A percentile compares a stretch with the other conserved stretches of the same genome.
Evolutionary conservation across 2,329 filamentous ascomycete species (phyloP).

Genomic region (Rutstroemia sp.): DNA sequence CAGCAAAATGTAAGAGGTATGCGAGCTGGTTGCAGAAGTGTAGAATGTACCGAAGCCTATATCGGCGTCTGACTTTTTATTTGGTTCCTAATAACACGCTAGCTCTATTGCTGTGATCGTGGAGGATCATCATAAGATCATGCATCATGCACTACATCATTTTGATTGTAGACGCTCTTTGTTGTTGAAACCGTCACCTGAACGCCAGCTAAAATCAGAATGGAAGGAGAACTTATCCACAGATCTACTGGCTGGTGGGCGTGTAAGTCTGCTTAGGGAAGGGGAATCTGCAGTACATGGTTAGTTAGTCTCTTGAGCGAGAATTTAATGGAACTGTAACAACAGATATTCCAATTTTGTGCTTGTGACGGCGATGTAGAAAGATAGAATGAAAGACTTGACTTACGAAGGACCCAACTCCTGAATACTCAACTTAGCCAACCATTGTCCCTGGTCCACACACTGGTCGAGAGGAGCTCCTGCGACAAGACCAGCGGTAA

Average conservation of each 20-base stretch:
- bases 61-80: slow-evolving; percentile 14
- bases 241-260: slow-evolving; percentile 31
- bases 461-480: slow-evolving; percentile 71
- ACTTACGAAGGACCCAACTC: slow-evolving; percentile 94
- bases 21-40: not conserved
- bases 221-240: slow-evolving; percentile 27
- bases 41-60: not conserved
- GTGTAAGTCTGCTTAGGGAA: slow-evolving; percentile 74
- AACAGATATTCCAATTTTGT: not conserved
- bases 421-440: slow-evolving; percentile 87
- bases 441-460: slow-evolving; percentile 93
- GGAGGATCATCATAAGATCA: slow-evolving; percentile 28
- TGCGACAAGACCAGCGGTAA: slow-evolving; percentile 81
- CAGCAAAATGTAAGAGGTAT: slow-evolving; percentile 4
- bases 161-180: slow-evolving; percentile 30
- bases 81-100: slow-evolving; percentile 15
- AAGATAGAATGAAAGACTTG: slow-evolving; percentile 12
- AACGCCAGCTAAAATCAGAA: slow-evolving; percentile 38
- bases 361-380: not conserved
- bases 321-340: not conserved
- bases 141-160: slow-evolving; percentile 21
- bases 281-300: slow-evolving; percentile 53
- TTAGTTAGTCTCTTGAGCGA: slow-evolving; percentile 20
- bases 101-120: slow-evolving; percentile 29
- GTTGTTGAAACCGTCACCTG: slow-evolving; percentile 49